These are phyloP conservation scores for Balakata baccata DNA, from an alignment of 345 rosid genomes.

Conservation along the genomic window DNA sequence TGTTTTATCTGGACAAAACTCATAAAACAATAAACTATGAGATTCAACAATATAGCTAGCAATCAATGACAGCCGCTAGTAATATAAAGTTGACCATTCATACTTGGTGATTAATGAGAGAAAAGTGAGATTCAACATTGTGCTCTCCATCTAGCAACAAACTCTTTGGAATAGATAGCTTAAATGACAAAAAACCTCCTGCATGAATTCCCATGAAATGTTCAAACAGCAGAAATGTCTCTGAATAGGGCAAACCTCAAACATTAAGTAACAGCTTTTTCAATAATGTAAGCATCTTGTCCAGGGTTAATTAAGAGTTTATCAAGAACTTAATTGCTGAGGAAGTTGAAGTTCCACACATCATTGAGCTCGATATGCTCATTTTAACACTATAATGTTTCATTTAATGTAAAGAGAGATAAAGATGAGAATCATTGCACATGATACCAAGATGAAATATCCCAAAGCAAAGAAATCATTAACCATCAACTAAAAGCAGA, in stretches of 20 bases:
- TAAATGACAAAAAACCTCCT: conserved; percentile 93
- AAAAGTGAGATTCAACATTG: conserved; percentile 70
- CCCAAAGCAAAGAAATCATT: background rate
- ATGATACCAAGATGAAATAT: background rate
- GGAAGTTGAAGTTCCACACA: conserved; percentile 3
- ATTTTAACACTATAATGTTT: background rate
- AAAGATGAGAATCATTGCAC: background rate
- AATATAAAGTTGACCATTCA: conserved; percentile 24
- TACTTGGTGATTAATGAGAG: conserved; percentile 85
- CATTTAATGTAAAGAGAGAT: background rate
- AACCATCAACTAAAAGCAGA: background rate
- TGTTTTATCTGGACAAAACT: conserved; percentile 66
- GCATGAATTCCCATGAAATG: conserved; percentile 29
- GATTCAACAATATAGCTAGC: conserved; percentile 9
- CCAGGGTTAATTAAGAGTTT: background rate
- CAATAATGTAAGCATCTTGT: background rate
- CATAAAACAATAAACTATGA: conserved; percentile 22
- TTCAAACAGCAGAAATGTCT: conserved; percentile 12
- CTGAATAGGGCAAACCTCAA: conserved; percentile 2
- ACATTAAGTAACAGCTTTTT: background rate
- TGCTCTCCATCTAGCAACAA: conserved; percentile 85
- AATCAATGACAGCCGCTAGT: conserved; percentile 19
- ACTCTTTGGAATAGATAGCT: conserved; percentile 76
- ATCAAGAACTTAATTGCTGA: conserved; percentile 6
- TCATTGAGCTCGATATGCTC: background rate